Evolutionary conservation across 345 rosid species (phyloP).

Genomic region (Barbarea vulgaris): DNA sequence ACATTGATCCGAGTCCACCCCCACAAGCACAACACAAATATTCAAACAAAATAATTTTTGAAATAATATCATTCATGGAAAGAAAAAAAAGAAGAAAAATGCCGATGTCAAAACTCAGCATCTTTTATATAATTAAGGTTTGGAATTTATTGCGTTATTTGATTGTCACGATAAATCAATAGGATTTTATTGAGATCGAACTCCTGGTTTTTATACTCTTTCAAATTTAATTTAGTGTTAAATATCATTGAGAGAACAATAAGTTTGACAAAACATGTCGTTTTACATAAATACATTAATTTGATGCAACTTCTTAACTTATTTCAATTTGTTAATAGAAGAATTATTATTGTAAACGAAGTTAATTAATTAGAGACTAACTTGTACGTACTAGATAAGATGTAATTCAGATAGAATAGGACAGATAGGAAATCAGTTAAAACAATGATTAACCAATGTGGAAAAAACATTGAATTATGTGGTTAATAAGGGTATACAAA

Average conservation of each 20-base stretch:
- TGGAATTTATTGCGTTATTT: neutral
- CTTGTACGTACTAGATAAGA: neutral
- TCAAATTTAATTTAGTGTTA: neutral
- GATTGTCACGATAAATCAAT: neutral
- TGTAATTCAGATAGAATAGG: neutral
- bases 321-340: neutral
- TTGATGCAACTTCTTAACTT: neutral
- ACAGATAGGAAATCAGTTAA: neutral
- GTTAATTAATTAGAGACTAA: neutral
- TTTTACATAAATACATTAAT: neutral
- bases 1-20: conserved; percentile 24
- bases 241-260: too few species aligned
- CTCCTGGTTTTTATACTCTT: neutral
- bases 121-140: neutral
- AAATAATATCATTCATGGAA: conserved; percentile 25
- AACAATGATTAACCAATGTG: conserved; percentile 14
- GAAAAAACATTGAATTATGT: conserved; percentile 19
- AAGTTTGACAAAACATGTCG: neutral
- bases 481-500: conserved; percentile 6
- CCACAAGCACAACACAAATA: conserved; percentile 2
- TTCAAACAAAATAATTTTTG: neutral
- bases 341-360: neutral
- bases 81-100: conserved; percentile 23
- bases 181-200: neutral
- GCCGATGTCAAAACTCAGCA: conserved; percentile 16